phyloP scores from a whole-genome alignment of 139 green algal genomes.

The Haematococcus lacustris region DNA sequence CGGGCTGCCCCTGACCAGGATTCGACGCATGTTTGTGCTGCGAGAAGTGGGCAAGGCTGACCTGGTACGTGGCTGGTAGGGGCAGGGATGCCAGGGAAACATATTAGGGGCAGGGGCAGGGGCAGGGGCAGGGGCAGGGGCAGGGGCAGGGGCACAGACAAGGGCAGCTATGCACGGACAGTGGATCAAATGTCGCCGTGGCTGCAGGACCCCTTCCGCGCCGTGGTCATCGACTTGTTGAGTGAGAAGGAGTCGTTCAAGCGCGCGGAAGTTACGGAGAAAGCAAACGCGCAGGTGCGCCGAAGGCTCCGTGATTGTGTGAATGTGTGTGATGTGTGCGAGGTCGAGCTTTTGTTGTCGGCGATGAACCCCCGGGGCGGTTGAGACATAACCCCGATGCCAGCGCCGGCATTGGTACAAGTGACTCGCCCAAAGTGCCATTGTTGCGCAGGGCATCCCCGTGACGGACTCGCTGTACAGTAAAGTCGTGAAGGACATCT shows the following conservation, averaged over 20 bases:
- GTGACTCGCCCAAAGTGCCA: not conserved
- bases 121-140: too few relatives aligned
- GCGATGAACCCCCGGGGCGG: too few relatives aligned
- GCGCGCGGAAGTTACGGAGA: slow-evolving; percentile 13
- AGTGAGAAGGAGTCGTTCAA: slow-evolving; percentile 36
- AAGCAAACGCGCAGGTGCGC: slow-evolving; percentile 7
- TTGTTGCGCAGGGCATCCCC: slow-evolving; percentile 4
- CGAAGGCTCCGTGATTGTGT: not conserved
- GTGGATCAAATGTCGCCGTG: not conserved
- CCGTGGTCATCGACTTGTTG: slow-evolving; percentile 29
- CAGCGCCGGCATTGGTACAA: too few relatives aligned
- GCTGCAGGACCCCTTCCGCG: slow-evolving; percentile 8
- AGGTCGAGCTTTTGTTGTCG: not conserved
- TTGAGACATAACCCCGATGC: too few relatives aligned
- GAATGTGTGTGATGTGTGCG: not conserved
- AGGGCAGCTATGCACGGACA: too few relatives aligned
- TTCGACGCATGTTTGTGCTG: too few relatives aligned
- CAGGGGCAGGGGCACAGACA: too few relatives aligned
- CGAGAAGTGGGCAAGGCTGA: too few relatives aligned
- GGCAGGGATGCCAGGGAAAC: too few relatives aligned
- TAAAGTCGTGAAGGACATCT: slow-evolving; percentile 41
- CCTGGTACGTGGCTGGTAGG: too few relatives aligned
- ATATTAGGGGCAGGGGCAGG: too few relatives aligned
- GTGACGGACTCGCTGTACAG: slow-evolving; percentile 24
- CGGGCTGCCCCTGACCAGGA: too few relatives aligned